Conservation (phyloP, 2,329 filamentous ascomycete species). For the Fusarium tupiense region DNA sequence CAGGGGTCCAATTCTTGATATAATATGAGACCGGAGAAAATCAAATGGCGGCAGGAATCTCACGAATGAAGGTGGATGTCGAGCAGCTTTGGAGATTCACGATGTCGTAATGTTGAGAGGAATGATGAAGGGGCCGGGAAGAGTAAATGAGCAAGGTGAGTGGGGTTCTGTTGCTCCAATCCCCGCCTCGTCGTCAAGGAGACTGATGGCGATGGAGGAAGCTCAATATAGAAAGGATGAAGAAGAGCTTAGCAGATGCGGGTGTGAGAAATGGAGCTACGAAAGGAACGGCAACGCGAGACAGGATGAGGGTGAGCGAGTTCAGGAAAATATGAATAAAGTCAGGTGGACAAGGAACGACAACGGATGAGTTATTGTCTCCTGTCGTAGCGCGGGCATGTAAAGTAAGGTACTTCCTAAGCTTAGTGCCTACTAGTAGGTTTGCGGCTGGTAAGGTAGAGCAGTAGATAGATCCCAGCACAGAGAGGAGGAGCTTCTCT, state of each 20-base stretch:
- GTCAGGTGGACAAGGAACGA: slow-evolving; percentile 10
- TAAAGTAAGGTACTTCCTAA: background rate
- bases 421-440: background rate
- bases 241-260: background rate
- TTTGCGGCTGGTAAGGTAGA: background rate
- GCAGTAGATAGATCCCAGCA: slow-evolving; percentile 4
- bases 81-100: slow-evolving; percentile 6
- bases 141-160: slow-evolving; percentile 27
- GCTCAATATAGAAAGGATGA: slow-evolving; percentile 1
- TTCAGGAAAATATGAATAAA: background rate
- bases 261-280: background rate
- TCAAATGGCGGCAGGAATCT: background rate
- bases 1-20: slow-evolving; percentile 7
- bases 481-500: slow-evolving; percentile 24
- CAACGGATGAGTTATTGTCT: slow-evolving; percentile 11
- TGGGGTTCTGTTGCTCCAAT: slow-evolving; percentile 35
- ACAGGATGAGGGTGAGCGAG: slow-evolving; percentile 5
- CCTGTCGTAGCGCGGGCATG: background rate
- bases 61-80: background rate
- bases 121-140: slow-evolving; percentile 22
- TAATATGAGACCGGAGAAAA: background rate
- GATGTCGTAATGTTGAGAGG: slow-evolving; percentile 18
- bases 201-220: background rate
- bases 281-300: background rate
- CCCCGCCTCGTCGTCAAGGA: slow-evolving; percentile 32